Evolutionary conservation across 495 filamentous ascomycete genomes (phyloP).

Genomic region (Thermochaetoides thermophila): DNA sequence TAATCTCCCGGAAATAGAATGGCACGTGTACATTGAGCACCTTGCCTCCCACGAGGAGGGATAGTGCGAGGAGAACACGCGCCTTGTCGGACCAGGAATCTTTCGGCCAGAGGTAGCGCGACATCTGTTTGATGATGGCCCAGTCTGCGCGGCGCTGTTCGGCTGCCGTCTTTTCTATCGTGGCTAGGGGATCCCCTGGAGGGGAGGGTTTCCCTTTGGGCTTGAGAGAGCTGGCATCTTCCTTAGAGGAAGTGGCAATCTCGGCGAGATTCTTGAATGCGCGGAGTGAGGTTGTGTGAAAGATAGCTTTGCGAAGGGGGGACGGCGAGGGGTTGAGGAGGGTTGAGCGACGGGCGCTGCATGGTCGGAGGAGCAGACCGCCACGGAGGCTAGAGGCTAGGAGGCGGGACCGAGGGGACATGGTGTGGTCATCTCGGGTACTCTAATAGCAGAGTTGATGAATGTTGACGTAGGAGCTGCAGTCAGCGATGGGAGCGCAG

Average conservation of each 20-base stretch:
- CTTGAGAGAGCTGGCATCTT: not conserved
- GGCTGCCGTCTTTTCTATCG: conserved; percentile 44
- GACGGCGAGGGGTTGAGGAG: conserved; percentile 1
- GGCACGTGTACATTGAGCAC: conserved; percentile 93
- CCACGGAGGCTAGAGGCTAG: conserved; percentile 1
- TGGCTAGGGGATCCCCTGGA: conserved; percentile 15
- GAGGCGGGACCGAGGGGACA: no score
- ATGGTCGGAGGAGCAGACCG: conserved; percentile 1
- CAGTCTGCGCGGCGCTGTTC: conserved; percentile 94
- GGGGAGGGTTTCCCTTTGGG: conserved; percentile 2
- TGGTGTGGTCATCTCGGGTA: no score
- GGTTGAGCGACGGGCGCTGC: conserved; percentile 1
- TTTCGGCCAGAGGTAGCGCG: conserved; percentile 93
- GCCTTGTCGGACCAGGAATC: conserved; percentile 67
- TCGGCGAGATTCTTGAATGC: no score
- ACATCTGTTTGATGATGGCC: conserved; percentile 98
- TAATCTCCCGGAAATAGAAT: conserved; percentile 96
- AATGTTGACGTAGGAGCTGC: no score
- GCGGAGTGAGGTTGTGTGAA: conserved; percentile 13
- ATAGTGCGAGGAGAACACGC: conserved; percentile 68
- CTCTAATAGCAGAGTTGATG: no score
- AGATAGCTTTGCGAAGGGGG: conserved; percentile 9
- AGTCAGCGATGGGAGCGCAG: no score
- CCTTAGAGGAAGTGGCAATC: not conserved
- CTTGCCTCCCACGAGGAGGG: conserved; percentile 78